Evolutionary conservation across 2,329 filamentous ascomycete species (phyloP).

Genomic region (Botrytis tulipae): DNA sequence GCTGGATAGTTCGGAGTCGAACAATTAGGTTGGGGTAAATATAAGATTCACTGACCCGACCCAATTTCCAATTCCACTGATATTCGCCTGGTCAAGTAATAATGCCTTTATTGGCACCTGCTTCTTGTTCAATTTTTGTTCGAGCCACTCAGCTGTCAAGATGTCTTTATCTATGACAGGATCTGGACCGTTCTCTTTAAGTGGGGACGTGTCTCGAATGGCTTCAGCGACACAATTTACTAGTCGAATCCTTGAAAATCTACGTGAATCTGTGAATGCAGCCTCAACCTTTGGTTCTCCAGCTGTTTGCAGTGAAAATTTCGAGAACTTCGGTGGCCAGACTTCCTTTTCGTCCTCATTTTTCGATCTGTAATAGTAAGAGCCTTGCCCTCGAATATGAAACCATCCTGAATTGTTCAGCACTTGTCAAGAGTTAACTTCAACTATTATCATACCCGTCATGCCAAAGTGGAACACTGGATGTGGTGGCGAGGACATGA

Average conservation of each 20-base stretch:
- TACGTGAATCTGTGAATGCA: constrained; percentile 80
- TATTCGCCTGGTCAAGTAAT: constrained; percentile 80
- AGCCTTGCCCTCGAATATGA: constrained; percentile 76
- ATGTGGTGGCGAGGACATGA: constrained; percentile 76
- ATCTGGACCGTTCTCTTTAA: constrained; percentile 92
- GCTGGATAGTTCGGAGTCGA: background rate
- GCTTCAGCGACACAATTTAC: constrained; percentile 75
- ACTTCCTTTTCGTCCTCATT: constrained; percentile 44
- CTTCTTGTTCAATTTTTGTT: constrained; percentile 67
- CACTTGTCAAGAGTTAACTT: constrained; percentile 3
- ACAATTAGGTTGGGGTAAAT: background rate
- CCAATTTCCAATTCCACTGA: constrained; percentile 96
- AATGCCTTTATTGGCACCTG: constrained; percentile 87
- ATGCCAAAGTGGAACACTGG: constrained; percentile 85
- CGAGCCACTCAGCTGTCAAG: constrained; percentile 74
- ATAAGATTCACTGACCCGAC: constrained; percentile 59
- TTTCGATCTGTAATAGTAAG: constrained; percentile 75
- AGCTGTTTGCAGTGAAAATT: constrained; percentile 72
- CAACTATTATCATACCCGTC: constrained; percentile 48
- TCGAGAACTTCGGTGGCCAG: constrained; percentile 91
- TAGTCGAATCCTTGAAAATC: constrained; percentile 76
- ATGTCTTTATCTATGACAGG: constrained; percentile 78
- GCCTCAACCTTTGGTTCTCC: constrained; percentile 55
- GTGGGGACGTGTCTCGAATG: constrained; percentile 72
- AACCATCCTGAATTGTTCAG: constrained; percentile 62